Evolutionary conservation across 192 early-diverging fungal species (phyloP).

Genomic region (Phycomyces blakesleeanus): DNA sequence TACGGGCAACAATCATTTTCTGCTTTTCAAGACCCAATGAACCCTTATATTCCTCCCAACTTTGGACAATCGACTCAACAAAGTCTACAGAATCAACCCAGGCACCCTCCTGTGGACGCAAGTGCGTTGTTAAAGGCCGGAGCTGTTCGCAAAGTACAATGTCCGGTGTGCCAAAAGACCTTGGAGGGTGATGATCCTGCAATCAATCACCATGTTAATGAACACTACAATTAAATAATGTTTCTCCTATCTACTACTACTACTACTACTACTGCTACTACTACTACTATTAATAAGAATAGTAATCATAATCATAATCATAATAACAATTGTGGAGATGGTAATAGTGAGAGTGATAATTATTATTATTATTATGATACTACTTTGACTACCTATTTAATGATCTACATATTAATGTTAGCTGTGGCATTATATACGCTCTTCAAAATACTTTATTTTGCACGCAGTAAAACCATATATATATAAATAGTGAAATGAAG

Average conservation of each 20-base stretch:
- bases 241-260: background rate
- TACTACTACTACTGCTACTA: background rate
- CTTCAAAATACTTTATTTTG: no score
- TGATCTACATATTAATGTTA: no score
- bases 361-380: no score
- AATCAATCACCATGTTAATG: conserved; percentile 32
- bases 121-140: conserved; percentile 10
- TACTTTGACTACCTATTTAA: no score
- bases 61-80: conserved; percentile 7
- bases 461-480: no score
- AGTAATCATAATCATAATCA: background rate
- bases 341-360: no score
- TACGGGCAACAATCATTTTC: background rate
- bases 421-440: no score
- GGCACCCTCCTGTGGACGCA: conserved; percentile 23
- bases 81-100: no score
- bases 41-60: conserved; percentile 8
- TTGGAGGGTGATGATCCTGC: conserved; percentile 31
- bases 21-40: conserved; percentile 1
- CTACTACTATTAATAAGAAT: background rate
- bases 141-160: conserved; percentile 21
- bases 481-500: no score
- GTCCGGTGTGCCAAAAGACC: conserved; percentile 24
- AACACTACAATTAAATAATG: conserved; percentile 22
- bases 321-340: no score